phyloP scores from a whole-genome alignment of 1,284 basidiomycete genomes.

The Tylopilus sp. region DNA sequence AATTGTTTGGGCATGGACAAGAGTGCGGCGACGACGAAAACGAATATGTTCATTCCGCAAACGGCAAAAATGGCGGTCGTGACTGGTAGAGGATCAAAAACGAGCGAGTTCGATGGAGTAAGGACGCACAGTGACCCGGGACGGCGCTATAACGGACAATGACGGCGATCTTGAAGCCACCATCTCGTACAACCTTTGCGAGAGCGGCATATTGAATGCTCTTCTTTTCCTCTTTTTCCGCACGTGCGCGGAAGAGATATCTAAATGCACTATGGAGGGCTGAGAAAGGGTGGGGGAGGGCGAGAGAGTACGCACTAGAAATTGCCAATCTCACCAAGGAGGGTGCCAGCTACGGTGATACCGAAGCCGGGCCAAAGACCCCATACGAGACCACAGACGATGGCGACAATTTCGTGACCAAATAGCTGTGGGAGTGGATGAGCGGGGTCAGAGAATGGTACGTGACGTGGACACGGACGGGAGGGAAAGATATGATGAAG shows the following conservation, averaged over 20 bases:
- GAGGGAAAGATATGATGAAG: slow-evolving; percentile 75
- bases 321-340: slow-evolving; percentile 49
- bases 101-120: neutral
- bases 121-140: slow-evolving; percentile 51
- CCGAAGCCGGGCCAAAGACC: slow-evolving; percentile 47
- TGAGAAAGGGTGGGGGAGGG: neutral
- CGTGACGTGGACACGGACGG: slow-evolving; percentile 38
- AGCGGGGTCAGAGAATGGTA: neutral
- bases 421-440: slow-evolving; percentile 18
- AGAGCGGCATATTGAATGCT: slow-evolving; percentile 59
- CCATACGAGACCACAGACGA: slow-evolving; percentile 52
- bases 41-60: slow-evolving; percentile 57
- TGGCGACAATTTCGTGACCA: slow-evolving; percentile 50
- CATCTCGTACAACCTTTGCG: slow-evolving; percentile 59
- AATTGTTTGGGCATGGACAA: slow-evolving; percentile 62
- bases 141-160: slow-evolving; percentile 57
- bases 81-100: slow-evolving; percentile 28
- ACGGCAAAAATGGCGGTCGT: slow-evolving; percentile 63
- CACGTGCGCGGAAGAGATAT: slow-evolving; percentile 43
- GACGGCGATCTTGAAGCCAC: slow-evolving; percentile 60
- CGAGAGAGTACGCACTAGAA: slow-evolving; percentile 39
- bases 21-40: slow-evolving; percentile 55
- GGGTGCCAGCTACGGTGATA: slow-evolving; percentile 46
- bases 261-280: slow-evolving; percentile 40
- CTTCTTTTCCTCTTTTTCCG: slow-evolving; percentile 53